Conservation (phyloP, 2,329 filamentous ascomycete species). For the Calcarisporium arbuscula region DNA sequence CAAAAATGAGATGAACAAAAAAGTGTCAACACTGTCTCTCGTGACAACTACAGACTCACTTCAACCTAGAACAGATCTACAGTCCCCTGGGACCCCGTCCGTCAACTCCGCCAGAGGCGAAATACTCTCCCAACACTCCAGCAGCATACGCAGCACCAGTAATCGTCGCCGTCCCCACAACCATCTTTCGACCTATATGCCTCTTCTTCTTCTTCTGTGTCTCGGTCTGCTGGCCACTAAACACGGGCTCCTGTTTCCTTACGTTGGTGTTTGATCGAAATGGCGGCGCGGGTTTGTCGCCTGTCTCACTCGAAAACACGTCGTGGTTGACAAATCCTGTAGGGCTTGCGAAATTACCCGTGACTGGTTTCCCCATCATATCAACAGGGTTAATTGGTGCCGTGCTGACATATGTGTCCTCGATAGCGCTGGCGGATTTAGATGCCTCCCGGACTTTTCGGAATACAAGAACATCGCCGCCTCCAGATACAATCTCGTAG, state of each 20-base stretch:
- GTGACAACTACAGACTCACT: too few relatives aligned
- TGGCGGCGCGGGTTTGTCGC: slow-evolving; percentile 25
- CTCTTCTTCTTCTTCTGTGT: slow-evolving; percentile 37
- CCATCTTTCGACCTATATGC: slow-evolving; percentile 38
- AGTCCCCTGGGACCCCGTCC: slow-evolving; percentile 31
- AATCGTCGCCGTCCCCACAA: slow-evolving; percentile 48
- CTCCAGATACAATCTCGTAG: slow-evolving; percentile 60
- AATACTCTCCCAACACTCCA: slow-evolving; percentile 53
- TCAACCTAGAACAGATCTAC: slow-evolving; percentile 12
- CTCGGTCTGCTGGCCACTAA: too few relatives aligned
- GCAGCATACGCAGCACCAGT: slow-evolving; percentile 51
- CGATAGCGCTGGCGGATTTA: slow-evolving; percentile 6
- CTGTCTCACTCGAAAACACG: slow-evolving; percentile 19
- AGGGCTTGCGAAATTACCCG: slow-evolving; percentile 56
- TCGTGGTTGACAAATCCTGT: slow-evolving; percentile 62
- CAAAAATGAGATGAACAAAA: too few relatives aligned
- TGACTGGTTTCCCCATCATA: slow-evolving; percentile 39
- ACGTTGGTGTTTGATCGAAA: slow-evolving; percentile 35
- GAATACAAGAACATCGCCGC: slow-evolving; percentile 59
- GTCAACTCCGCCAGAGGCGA: slow-evolving; percentile 41
- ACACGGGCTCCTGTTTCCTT: slow-evolving; percentile 18
- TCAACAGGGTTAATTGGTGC: too few relatives aligned
- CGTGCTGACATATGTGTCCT: too few relatives aligned
- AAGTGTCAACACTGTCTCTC: too few relatives aligned
- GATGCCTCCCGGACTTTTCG: slow-evolving; percentile 43